Evolutionary conservation across 2,329 filamentous ascomycete genomes (phyloP), one percentile per base, ranked within the genome.

Genomic region (Thyridium curvatum): DNA sequence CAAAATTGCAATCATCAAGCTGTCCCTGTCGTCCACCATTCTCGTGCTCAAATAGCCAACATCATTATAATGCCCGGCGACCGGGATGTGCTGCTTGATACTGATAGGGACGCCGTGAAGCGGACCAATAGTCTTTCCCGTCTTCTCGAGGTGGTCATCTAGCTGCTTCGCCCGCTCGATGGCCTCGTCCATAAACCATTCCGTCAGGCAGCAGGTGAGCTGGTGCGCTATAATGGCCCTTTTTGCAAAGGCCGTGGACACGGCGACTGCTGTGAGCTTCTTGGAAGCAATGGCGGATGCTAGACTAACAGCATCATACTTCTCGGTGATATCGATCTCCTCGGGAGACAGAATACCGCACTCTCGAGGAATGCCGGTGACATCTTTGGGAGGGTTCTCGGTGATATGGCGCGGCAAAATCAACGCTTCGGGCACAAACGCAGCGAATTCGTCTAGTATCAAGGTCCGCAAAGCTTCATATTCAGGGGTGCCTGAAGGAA

Each of bases 41-140:
- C 30, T 18, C 12, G 28, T 14, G 15, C 17, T 14, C 13, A 13
- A 18, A 15, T 7, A 7, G 16, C 14, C 12, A 13, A 14, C 33
- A 15, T 14, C 14, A 8, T 13, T 34, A 6, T 9, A 13, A 29
- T 68, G 60, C 32, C 74, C 68, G 3, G 63, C 59, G 32, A 80
- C 55, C 37, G 77, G 68, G 56, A 82, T 78, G 32, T 74, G 72
- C 56, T 83, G 79, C 52, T 84, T 79, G 31, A 81, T 41, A 47
- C 15, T 79, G 18, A 34, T 63, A 1, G 75, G 75, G 2, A 79
- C 58, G 3, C 80, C 81, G 55, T 84, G 79, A 5, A 85, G 61
- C 7, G 78, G 77, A 0, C 80, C 79, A 2, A 72, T 45, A 0
- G 68, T 55, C 45, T 64, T 59, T 1, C 67, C 63, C 7, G 61